A percentile compares a stretch with the other conserved stretches of the same genome.
These are phyloP conservation scores for Aspergillus felis DNA, from an alignment of 2,329 filamentous ascomycete genomes.

Conservation along the genomic window DNA sequence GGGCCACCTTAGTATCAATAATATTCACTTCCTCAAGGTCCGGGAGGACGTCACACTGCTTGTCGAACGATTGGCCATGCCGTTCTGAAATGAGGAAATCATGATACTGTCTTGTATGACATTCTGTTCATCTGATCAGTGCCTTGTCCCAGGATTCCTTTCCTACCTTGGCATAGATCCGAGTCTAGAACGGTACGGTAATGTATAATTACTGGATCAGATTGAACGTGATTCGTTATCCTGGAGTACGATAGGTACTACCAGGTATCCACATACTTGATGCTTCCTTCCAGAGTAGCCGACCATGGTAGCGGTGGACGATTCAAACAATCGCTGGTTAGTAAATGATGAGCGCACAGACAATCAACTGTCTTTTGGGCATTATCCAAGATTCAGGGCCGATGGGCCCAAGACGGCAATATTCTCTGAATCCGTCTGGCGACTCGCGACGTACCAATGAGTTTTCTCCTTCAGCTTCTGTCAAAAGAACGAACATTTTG, in stretches of 20 bases:
- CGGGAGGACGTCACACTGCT: slow-evolving; percentile 11
- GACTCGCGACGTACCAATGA: not conserved
- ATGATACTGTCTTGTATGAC: slow-evolving; percentile 16
- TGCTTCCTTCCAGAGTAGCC: not conserved
- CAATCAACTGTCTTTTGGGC: not conserved
- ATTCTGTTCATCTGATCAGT: slow-evolving; percentile 16
- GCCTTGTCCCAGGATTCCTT: slow-evolving; percentile 1
- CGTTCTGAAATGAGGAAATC: slow-evolving; percentile 6
- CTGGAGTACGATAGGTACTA: too few species aligned
- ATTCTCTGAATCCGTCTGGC: not conserved
- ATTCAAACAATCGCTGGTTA: not conserved
- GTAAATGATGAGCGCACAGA: not conserved
- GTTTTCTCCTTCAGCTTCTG: not conserved
- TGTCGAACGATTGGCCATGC: slow-evolving; percentile 14
- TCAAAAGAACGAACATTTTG: not conserved
- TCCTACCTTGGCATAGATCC: not conserved
- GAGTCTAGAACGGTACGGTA: not conserved
- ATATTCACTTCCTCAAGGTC: slow-evolving; percentile 3
- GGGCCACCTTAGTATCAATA: not conserved
- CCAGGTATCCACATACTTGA: not conserved
- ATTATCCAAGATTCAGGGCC: not conserved
- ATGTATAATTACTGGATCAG: not conserved
- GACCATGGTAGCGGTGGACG: not conserved
- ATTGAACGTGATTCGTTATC: not conserved
- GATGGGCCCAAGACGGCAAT: not conserved